These are phyloP conservation scores for Glycine tomentella DNA, from an alignment of 306 rosid genomes.

Conservation along the genomic window DNA sequence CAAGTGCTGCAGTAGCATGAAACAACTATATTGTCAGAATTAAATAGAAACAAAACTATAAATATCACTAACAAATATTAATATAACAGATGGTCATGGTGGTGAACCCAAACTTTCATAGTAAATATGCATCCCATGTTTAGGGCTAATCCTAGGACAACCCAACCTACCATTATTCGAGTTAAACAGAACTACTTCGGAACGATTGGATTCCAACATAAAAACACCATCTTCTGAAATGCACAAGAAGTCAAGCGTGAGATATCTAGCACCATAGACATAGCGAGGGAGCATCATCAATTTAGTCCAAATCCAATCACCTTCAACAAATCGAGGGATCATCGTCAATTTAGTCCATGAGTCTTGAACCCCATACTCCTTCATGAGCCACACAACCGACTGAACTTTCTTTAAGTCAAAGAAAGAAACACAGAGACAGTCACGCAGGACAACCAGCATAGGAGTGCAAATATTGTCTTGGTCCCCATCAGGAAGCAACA, in stretches of 20 bases:
- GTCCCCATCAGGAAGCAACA: slow-evolving; percentile 2
- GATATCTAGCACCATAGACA: no score
- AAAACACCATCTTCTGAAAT: not conserved
- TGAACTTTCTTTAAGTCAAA: no score
- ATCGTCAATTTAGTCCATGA: slow-evolving; percentile 32
- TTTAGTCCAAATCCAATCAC: not conserved
- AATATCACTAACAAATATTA: no score
- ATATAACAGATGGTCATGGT: no score
- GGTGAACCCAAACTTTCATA: slow-evolving; percentile 30
- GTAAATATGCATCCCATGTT: not conserved
- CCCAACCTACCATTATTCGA: not conserved
- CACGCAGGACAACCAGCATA: no score
- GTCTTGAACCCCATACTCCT: not conserved
- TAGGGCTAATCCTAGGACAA: not conserved
- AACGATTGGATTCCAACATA: not conserved
- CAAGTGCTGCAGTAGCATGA: no score
- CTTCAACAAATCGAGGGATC: not conserved
- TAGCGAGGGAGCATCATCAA: no score
- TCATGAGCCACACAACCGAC: no score
- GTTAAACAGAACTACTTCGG: not conserved
- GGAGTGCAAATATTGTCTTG: no score
- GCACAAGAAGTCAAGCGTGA: not conserved
- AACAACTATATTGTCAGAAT: no score
- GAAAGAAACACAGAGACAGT: no score
- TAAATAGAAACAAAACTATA: no score